Conservation (phyloP, 495 filamentous ascomycete species). For the Friedmanniomyces endolithicus region DNA sequence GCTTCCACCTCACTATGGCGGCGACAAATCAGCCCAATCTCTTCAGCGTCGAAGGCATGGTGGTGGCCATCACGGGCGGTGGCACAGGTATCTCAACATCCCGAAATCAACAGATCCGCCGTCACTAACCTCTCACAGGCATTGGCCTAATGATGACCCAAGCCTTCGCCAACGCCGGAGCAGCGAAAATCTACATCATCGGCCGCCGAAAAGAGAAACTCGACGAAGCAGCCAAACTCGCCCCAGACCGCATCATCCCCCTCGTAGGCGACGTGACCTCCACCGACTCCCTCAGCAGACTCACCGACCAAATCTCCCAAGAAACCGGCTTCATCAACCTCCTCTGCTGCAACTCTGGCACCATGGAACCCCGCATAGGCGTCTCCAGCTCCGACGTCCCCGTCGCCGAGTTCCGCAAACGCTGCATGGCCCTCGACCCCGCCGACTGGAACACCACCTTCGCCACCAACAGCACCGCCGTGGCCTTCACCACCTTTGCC, state of each 20-base stretch:
- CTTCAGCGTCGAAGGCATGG: slow-evolving; percentile 48
- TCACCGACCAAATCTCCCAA: slow-evolving; percentile 26
- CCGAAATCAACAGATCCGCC: not conserved
- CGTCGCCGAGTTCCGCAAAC: slow-evolving; percentile 19
- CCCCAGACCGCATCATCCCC: slow-evolving; percentile 34
- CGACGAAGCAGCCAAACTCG: slow-evolving; percentile 23
- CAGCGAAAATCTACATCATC: slow-evolving; percentile 55
- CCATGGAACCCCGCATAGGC: slow-evolving; percentile 9
- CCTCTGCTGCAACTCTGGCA: slow-evolving; percentile 22
- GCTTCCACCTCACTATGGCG: slow-evolving; percentile 7
- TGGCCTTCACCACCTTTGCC: slow-evolving; percentile 32
- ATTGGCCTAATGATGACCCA: slow-evolving; percentile 54
- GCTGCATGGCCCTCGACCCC: slow-evolving; percentile 5
- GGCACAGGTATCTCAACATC: slow-evolving; percentile 38
- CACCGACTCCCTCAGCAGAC: slow-evolving; percentile 27
- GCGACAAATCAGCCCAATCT: slow-evolving; percentile 24
- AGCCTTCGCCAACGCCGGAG: slow-evolving; percentile 51
- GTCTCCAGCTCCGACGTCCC: slow-evolving; percentile 1
- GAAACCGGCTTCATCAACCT: slow-evolving; percentile 33
- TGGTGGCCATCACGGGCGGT: slow-evolving; percentile 51
- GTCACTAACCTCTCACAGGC: slow-evolving; percentile 30
- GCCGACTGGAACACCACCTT: slow-evolving; percentile 24
- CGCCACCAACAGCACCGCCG: slow-evolving; percentile 29
- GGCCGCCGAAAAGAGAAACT: slow-evolving; percentile 42
- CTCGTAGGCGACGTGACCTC: slow-evolving; percentile 35